phyloP scores from a whole-genome alignment of 192 early-diverging fungal species.

The Linderina pennispora region DNA sequence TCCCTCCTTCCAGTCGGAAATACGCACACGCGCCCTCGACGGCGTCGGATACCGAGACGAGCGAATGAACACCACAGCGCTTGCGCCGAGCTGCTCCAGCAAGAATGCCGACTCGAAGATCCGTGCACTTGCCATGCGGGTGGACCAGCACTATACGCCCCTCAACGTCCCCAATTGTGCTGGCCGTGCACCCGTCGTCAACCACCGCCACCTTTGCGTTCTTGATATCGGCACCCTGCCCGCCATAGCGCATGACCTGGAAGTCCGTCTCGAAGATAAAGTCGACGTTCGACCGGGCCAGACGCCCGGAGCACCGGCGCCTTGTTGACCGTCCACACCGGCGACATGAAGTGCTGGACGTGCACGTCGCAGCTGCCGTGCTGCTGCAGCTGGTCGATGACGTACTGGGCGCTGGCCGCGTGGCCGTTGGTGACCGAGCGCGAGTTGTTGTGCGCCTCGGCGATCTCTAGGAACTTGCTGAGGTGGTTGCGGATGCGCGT shows the following conservation, averaged over 20 bases:
- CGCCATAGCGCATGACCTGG: slow-evolving; percentile 52
- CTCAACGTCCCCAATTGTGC: slow-evolving; percentile 33
- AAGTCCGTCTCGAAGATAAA: slow-evolving; percentile 37
- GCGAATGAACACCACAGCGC: slow-evolving; percentile 56
- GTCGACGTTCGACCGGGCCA: slow-evolving; percentile 10
- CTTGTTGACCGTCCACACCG: slow-evolving; percentile 23
- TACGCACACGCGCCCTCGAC: slow-evolving; percentile 49
- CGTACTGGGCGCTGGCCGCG: slow-evolving; percentile 35
- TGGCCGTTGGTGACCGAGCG: slow-evolving; percentile 39
- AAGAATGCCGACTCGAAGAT: slow-evolving; percentile 54
- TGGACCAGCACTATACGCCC: slow-evolving; percentile 52
- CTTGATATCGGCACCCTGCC: slow-evolving; percentile 42
- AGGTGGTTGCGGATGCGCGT: slow-evolving; percentile 27
- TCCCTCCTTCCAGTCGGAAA: slow-evolving; percentile 58
- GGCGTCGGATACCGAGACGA: slow-evolving; percentile 35
- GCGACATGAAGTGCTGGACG: slow-evolving; percentile 36
- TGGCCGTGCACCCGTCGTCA: slow-evolving; percentile 38
- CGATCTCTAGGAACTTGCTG: slow-evolving; percentile 25
- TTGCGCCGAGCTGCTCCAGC: slow-evolving; percentile 53
- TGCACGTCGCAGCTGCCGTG: slow-evolving; percentile 33
- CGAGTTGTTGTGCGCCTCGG: slow-evolving; percentile 32
- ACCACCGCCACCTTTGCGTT: slow-evolving; percentile 40
- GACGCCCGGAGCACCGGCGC: slow-evolving; percentile 11
- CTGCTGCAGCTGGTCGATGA: slow-evolving; percentile 12
- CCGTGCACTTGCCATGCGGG: slow-evolving; percentile 31